Evolutionary conservation across 1,284 basidiomycete species (phyloP).

Genomic region (Hymenochaete sp.): DNA sequence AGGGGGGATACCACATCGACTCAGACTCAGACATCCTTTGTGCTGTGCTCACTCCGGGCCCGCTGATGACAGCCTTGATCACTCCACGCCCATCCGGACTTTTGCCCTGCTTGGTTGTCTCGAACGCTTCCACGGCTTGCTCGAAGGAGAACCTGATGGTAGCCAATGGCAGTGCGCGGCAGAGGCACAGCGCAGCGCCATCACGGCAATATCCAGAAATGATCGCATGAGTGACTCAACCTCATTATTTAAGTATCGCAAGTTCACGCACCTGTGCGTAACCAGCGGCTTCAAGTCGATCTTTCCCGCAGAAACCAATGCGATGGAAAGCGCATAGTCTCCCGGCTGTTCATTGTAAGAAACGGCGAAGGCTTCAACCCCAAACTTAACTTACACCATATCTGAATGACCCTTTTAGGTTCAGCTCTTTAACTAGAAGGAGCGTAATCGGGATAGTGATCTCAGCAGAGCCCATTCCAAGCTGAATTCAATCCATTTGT

Average conservation of each 20-base stretch:
- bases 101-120: slow-evolving; percentile 71
- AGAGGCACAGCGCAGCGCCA: too few relatives aligned
- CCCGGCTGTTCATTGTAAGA: slow-evolving; percentile 45
- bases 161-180: too few relatives aligned
- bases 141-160: slow-evolving; percentile 74
- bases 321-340: slow-evolving; percentile 79
- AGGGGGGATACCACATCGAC: too few relatives aligned
- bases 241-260: background rate
- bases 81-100: slow-evolving; percentile 67
- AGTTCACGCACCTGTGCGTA: slow-evolving; percentile 61
- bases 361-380: background rate
- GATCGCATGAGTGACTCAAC: slow-evolving; percentile 4
- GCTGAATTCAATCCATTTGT: slow-evolving; percentile 32
- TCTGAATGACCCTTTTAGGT: slow-evolving; percentile 81
- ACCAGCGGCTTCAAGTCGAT: slow-evolving; percentile 85
- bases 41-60: slow-evolving; percentile 63
- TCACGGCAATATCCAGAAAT: slow-evolving; percentile 30
- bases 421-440: slow-evolving; percentile 68
- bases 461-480: slow-evolving; percentile 66
- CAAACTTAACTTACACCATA: slow-evolving; percentile 51
- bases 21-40: too few relatives aligned
- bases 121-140: slow-evolving; percentile 72
- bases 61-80: slow-evolving; percentile 72
- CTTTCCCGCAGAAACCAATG: slow-evolving; percentile 69
- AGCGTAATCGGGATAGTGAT: slow-evolving; percentile 53